phyloP scores from a whole-genome alignment of 192 early-diverging fungal species.

The Thamnidium elegans region DNA sequence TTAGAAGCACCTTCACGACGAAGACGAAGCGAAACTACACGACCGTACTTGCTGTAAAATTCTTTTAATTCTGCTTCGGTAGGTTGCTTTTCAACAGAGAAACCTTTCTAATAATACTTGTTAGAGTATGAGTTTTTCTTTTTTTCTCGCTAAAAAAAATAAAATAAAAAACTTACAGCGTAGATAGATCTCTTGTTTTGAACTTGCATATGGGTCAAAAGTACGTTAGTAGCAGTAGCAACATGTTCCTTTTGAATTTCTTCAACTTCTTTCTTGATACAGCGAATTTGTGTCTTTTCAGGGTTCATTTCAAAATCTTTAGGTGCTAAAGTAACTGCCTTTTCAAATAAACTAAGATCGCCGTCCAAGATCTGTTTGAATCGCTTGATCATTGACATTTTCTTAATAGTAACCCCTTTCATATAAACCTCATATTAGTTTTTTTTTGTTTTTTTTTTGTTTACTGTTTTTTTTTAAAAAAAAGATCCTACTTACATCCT shows the following conservation, averaged over 20 bases:
- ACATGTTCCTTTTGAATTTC: conserved; percentile 4
- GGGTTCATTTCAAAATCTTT: conserved; percentile 22
- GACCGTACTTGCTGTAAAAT: conserved; percentile 24
- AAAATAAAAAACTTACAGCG: conserved; percentile 18
- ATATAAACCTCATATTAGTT: background rate
- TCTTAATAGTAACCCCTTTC: conserved; percentile 35
- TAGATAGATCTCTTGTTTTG: conserved; percentile 31
- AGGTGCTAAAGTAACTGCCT: conserved; percentile 16
- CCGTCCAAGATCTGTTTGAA: conserved; percentile 30
- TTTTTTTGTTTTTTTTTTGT: too few species aligned
- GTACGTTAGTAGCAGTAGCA: background rate
- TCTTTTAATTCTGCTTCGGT: conserved; percentile 7
- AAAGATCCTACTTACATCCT: conserved; percentile 27
- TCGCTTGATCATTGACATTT: conserved; percentile 26
- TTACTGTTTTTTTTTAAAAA: background rate
- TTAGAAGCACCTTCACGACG: conserved; percentile 1
- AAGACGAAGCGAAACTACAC: conserved; percentile 12
- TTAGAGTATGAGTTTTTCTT: background rate
- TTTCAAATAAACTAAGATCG: conserved; percentile 12
- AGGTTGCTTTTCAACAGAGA: conserved; percentile 16
- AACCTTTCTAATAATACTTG: conserved; percentile 27
- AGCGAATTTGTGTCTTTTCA: conserved; percentile 26
- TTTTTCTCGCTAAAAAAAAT: too few species aligned
- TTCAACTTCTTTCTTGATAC: background rate
- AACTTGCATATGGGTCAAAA: background rate